Base-by-base conservation (phyloP, 2,329 filamentous ascomycete genomes). In the Diaporthe ilicicola region DNA sequence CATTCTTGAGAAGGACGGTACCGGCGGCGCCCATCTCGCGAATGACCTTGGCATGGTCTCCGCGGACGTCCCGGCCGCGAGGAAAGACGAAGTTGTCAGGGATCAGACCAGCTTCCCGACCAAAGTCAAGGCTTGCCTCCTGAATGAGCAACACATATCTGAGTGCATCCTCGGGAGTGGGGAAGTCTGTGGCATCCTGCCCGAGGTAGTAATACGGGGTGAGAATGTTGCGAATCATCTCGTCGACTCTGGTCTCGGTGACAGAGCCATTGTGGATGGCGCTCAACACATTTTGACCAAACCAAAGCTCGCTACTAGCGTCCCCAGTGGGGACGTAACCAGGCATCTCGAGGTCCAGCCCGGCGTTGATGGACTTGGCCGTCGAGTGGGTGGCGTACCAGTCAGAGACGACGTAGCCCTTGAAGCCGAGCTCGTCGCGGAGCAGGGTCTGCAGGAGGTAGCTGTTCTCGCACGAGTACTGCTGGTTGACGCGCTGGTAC, bases 321-420 rank as follows among this genome's bases (percentile, higher is more conserved):
- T 55, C 61, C 10, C 17, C 19, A 2, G 24, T 22, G 6, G 56
- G 56, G 42, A 62, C 12, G 6, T 48, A 19, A 1, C 66, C 66
- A 12, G 66, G 66, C 66, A 68, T 68, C 3, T 68, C 53, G 1
- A 68, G 22, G 39, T 68, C 66, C 19, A 68, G 53, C 10, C 66
- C 53, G 6, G 51, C 6, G 2, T 56, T 55, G 24, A 62, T 62
- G 13, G 56, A 48, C 24, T 32, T 24, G n/a, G 39, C 88, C 72
- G 92, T 93, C 27, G 89, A 89, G 81, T 95, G 92, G 76, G 94
- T 92, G 3, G 92, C 93, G 74, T 87, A 84, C 93, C 93, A 95
- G 79, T 96, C 93, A 66, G 79, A 84, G 79, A 87, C 81, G 34
- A 85, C 78, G 69, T 84, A 84, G 15, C 83, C 93, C 85, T 78